Evolutionary conservation across 768 basidiomycete species (phyloP).

Genomic region (Saitozyma sp.): DNA sequence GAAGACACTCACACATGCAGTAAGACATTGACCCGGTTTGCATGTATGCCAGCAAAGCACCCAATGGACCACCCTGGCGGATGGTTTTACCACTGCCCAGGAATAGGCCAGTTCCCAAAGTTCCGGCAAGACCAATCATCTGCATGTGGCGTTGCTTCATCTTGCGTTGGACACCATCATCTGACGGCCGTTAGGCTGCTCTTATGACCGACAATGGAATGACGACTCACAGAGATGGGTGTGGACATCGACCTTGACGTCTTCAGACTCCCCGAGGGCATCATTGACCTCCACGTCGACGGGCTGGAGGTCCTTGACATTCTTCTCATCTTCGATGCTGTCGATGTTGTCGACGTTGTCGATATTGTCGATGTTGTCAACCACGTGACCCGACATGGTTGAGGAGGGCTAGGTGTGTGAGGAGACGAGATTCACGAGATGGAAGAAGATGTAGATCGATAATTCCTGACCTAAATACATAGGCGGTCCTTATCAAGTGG

Average conservation of each 20-base stretch:
- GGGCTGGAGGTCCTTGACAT: too few relatives aligned
- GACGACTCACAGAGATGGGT: slow-evolving; percentile 27
- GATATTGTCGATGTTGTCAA: not conserved
- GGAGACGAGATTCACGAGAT: not conserved
- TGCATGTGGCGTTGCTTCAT: slow-evolving; percentile 31
- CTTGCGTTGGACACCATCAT: slow-evolving; percentile 61
- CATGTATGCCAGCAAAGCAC: slow-evolving; percentile 10
- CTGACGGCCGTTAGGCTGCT: too few relatives aligned
- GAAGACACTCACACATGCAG: slow-evolving; percentile 22
- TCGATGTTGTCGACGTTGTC: too few relatives aligned
- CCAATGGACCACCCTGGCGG: too few relatives aligned
- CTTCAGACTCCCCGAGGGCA: not conserved
- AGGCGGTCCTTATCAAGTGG: too few relatives aligned
- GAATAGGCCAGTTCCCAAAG: too few relatives aligned
- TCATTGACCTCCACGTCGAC: too few relatives aligned
- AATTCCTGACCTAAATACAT: not conserved
- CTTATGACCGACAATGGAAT: not conserved
- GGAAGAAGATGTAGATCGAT: not conserved
- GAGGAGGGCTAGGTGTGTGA: slow-evolving; percentile 1
- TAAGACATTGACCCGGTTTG: slow-evolving; percentile 27
- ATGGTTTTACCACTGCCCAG: too few relatives aligned
- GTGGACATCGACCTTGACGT: slow-evolving; percentile 27
- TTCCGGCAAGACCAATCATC: too few relatives aligned
- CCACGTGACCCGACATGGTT: not conserved
- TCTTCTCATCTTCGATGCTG: too few relatives aligned